phyloP scores from a whole-genome alignment of 2,329 filamentous ascomycete species.

The Epichloe hybrida region DNA sequence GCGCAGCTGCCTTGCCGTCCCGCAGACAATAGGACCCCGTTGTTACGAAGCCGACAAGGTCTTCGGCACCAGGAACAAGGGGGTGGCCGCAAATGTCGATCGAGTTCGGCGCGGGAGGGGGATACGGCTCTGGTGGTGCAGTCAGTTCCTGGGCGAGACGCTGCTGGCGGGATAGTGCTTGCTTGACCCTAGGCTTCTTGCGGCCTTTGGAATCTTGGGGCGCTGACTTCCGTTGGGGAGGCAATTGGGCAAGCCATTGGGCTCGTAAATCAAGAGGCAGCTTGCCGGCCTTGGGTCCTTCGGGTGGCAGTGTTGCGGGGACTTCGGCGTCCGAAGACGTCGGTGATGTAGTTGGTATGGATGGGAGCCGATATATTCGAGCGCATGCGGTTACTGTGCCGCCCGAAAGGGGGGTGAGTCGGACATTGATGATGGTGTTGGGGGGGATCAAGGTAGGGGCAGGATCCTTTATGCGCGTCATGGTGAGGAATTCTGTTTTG shows the following conservation, averaged over 20 bases:
- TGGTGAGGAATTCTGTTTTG: constrained; percentile 18
- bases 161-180: constrained; percentile 27
- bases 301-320: constrained; percentile 28
- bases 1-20: constrained; percentile 59
- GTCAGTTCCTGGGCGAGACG: constrained; percentile 36
- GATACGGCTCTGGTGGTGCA: constrained; percentile 17
- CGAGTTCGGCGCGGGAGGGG: constrained; percentile 23
- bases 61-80: constrained; percentile 55
- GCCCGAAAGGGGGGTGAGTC: constrained; percentile 51
- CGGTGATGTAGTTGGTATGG: constrained; percentile 10
- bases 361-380: constrained; percentile 72
- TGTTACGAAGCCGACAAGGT: constrained; percentile 84
- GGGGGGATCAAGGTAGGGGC: constrained; percentile 13
- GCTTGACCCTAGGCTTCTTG: constrained; percentile 9
- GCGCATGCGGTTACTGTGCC: constrained; percentile 61
- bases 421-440: constrained; percentile 43
- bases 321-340: constrained; percentile 28
- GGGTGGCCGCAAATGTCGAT: constrained; percentile 42
- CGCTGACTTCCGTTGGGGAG: constrained; percentile 7
- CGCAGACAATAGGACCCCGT: constrained; percentile 71
- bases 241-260: constrained; percentile 56
- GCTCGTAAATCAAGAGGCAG: constrained; percentile 40
- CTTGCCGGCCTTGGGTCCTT: constrained; percentile 4
- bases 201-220: not conserved
- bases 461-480: constrained; percentile 10